Base-by-base conservation (phyloP, 306 rosid species). In the Macrotyloma uniflorum region DNA sequence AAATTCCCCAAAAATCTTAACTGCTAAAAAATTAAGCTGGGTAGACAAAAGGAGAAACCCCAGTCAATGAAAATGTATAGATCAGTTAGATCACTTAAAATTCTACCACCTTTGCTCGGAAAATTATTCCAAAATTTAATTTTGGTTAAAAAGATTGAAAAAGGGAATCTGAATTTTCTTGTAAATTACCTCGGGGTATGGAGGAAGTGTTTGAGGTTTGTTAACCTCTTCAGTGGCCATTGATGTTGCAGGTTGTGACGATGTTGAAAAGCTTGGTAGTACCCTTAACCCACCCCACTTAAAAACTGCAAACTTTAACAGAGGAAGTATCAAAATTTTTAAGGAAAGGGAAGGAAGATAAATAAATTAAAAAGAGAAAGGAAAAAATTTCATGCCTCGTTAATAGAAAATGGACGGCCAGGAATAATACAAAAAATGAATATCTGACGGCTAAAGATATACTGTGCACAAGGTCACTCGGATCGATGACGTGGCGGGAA, bases 211-310 rank as follows among this genome's bases (percentile, higher is more conserved):
- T 8, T 63, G 78, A 81, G 88, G 90, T 14, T 85, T 88, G 40
- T 82, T 86, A 75, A 87, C 90, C 85, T 88, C 93, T 83, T 76
- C 93, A 15, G 92, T 77, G 66, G 97, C 97, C 98, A 94, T 94
- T 78, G 77, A 61, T 76, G 64, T 4, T 64, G 85, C 6, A 24
- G 80, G 32, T 15, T 65, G 55, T 24, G 87, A 24, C 28, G 81
- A 75, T 47, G 80, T 70, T 85, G 1, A 6, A 68, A 43, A 83
- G 57, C 19, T 38, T 38, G 23, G 33, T 30, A 28, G 38, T 28
- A 14, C 33, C 8, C 16, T 24, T 22, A 54, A 35, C 49, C 9
- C 23, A 33, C 67, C 26, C 51, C 6, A 1, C 58, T 2, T 51
- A 53, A 15, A 49, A 59, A 38, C 8, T 8, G 3, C 36, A 47